Evolutionary conservation across 2,329 filamentous ascomycete species (phyloP), one percentile per base, ranked within the genome.

Genomic region (Penicillium nordicum): DNA sequence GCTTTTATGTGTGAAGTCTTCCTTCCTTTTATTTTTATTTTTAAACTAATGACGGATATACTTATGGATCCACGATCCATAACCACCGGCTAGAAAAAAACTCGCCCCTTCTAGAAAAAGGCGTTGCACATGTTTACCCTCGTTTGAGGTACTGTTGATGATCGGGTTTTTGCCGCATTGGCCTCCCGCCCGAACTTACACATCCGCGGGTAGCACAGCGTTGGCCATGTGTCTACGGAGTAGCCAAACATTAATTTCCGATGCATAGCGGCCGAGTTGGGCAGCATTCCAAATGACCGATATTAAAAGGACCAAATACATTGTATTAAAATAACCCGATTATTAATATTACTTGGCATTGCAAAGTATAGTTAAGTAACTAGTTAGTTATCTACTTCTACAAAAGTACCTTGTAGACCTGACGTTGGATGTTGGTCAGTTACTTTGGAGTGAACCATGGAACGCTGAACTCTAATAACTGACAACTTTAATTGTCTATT

Each of bases 231-330:
- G 53, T 46, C 53, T 34, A 38, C 36, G 36, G 36, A 38, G 36
- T 21, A 55, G 41, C 53, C 48, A 56, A 52, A 56, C 41, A 52
- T 46, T 52, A 52, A 56, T 56, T 43, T 52, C 48, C 48, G 42
- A 52, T 14, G 23, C 44, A 18, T 21, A 49, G 47, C 44, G 36
- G 44, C 9, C 34, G n/a, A 45, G 48, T 56, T 56, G 53, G 53
- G 53, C 53, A 51, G 53, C 48, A 56, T 52, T 56, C 10, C 30
- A 37, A 27, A 23, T 21, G n/a, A 14, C 32, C 3, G 16, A 27
- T 1, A 11, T n/a, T 46, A 6, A 18, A 27, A 51, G 27, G 18
- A 36, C 23, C 14, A 32, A 18, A 27, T 11, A n/a, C 3, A 27
- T 40, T 5, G 10, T 23, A 32, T 32, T 25, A 7, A 44, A 18